Evolutionary conservation across 2,329 filamentous ascomycete species (phyloP).

Genomic region (Phialocephala subalpina): DNA sequence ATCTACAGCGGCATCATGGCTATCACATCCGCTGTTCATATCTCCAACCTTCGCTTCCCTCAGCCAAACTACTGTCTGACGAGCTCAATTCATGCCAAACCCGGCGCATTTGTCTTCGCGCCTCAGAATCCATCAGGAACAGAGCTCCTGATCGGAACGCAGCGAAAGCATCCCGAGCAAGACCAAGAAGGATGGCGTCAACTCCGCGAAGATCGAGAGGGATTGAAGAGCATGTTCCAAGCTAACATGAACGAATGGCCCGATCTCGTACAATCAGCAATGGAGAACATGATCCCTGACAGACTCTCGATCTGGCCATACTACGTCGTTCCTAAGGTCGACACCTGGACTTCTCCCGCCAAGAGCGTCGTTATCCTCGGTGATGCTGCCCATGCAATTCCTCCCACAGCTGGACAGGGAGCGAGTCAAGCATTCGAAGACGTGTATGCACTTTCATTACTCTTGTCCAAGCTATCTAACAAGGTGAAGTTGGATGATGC

Average conservation of each 20-base stretch:
- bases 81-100: slow-evolving; percentile 23
- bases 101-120: slow-evolving; percentile 58
- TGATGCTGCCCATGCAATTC: slow-evolving; percentile 58
- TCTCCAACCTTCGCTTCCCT: slow-evolving; percentile 35
- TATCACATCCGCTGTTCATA: slow-evolving; percentile 41
- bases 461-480: slow-evolving; percentile 43
- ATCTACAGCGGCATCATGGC: slow-evolving; percentile 57
- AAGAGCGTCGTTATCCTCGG: slow-evolving; percentile 53
- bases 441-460: slow-evolving; percentile 52
- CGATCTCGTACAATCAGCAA: slow-evolving; percentile 48
- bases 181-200: slow-evolving; percentile 53
- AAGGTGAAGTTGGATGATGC: slow-evolving; percentile 40
- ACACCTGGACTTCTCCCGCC: slow-evolving; percentile 48
- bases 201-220: slow-evolving; percentile 49
- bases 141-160: slow-evolving; percentile 57
- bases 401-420: slow-evolving; percentile 55
- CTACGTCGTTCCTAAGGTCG: slow-evolving; percentile 52
- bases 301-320: slow-evolving; percentile 56
- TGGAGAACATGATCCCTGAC: slow-evolving; percentile 44
- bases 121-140: slow-evolving; percentile 57
- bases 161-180: slow-evolving; percentile 48
- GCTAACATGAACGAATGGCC: slow-evolving; percentile 46
- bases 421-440: slow-evolving; percentile 60
- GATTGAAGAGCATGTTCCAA: slow-evolving; percentile 47
- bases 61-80: slow-evolving; percentile 8